A percentile compares a stretch with the other conserved stretches of the same genome.
Conservation (phyloP, 2,329 filamentous ascomycete genomes). For the Berkeleyomyces rouxiae region DNA sequence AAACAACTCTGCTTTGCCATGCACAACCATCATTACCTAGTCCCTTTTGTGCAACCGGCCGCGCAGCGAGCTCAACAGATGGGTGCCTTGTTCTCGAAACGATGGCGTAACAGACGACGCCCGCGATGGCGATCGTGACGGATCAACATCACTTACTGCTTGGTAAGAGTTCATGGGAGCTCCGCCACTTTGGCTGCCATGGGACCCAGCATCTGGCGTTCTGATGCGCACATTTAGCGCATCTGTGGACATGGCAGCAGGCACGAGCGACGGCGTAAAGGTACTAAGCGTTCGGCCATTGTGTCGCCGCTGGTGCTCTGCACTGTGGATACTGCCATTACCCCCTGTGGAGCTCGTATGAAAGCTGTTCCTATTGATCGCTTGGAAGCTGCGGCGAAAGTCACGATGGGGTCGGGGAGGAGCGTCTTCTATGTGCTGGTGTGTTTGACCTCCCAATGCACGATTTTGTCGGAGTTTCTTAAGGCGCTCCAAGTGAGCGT, state of each 20-base stretch:
- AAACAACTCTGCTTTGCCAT: neutral
- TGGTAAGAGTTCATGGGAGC: neutral
- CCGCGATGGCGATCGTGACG: neutral
- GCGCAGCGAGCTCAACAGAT: constrained; percentile 6
- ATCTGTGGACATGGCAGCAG: neutral
- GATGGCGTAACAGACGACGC: constrained; percentile 4
- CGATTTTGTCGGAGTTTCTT: neutral
- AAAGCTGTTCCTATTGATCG: neutral
- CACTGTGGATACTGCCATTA: neutral
- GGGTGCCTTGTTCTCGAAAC: constrained; percentile 5
- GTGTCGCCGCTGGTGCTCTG: neutral
- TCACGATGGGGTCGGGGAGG: neutral
- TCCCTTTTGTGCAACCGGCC: constrained; percentile 3
- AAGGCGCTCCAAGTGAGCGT: neutral
- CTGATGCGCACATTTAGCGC: neutral
- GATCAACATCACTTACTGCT: neutral
- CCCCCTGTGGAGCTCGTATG: neutral
- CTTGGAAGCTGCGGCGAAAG: constrained; percentile 9
- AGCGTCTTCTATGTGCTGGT: constrained; percentile 3
- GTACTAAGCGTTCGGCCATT: neutral
- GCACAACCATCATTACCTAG: neutral
- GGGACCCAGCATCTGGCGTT: neutral
- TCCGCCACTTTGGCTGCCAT: neutral
- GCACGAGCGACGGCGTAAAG: neutral
- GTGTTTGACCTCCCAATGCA: neutral